Conservation (phyloP, 2,329 filamentous ascomycete genomes). For the Aphanoascus verrucosus region DNA sequence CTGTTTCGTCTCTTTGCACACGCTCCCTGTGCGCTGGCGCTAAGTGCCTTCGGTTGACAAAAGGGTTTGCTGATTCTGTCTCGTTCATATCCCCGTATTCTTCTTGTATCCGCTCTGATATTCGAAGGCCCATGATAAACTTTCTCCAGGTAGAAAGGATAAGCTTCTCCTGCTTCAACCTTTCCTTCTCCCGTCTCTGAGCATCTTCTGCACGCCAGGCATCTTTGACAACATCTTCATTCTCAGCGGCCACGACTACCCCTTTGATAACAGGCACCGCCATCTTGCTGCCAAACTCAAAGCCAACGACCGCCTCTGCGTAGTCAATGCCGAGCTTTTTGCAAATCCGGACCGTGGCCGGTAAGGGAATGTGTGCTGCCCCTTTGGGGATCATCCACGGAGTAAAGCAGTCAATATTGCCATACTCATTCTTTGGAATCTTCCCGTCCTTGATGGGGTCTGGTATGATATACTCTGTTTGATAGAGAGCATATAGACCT, state of each 20-base stretch:
- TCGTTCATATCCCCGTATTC: conserved; percentile 56
- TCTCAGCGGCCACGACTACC: conserved; percentile 74
- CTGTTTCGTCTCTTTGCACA: conserved; percentile 10
- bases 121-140: conserved; percentile 73
- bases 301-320: conserved; percentile 89
- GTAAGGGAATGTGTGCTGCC: conserved; percentile 70
- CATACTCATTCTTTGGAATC: conserved; percentile 89
- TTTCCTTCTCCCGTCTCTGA: conserved; percentile 65
- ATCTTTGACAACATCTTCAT: conserved; percentile 62
- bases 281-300: conserved; percentile 91
- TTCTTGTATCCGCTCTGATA: conserved; percentile 62
- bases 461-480: conserved; percentile 94
- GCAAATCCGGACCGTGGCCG: conserved; percentile 68
- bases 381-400: conserved; percentile 84
- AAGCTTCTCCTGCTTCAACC: conserved; percentile 66
- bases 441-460: conserved; percentile 70
- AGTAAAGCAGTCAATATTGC: conserved; percentile 93
- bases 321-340: conserved; percentile 76
- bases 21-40: neutral
- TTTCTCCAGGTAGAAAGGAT: conserved; percentile 73
- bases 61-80: conserved; percentile 29
- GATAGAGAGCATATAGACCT: conserved; percentile 68
- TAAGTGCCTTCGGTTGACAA: conserved; percentile 18
- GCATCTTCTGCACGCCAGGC: conserved; percentile 68
- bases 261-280: conserved; percentile 86